Percentiles rank a stretch among this genome's conserved stretches.
Conservation (phyloP, 768 basidiomycete genomes). For the Hygrocybe coccinea region DNA sequence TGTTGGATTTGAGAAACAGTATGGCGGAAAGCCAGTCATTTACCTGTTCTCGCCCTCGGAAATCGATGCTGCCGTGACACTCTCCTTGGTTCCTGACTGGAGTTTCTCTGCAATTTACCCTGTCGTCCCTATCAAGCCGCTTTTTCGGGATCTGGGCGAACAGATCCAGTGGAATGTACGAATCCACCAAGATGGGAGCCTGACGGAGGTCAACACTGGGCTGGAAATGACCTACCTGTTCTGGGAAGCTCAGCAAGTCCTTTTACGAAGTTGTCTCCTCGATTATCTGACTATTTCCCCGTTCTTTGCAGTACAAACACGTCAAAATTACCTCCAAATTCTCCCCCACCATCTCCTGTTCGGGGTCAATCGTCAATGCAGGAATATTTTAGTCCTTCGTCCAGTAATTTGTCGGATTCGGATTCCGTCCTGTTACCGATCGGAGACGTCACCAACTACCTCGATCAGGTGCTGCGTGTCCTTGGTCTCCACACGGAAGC, state of each 20-base stretch:
- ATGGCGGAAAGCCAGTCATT: conserved; percentile 31
- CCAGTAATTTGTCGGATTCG: conserved; percentile 18
- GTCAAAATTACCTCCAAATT: not conserved
- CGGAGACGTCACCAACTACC: conserved; percentile 29
- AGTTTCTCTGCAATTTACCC: conserved; percentile 35
- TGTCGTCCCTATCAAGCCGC: conserved; percentile 20
- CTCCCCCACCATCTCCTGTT: not conserved
- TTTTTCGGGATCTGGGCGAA: not conserved
- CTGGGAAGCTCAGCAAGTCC: conserved; percentile 36
- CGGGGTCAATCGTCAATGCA: not conserved
- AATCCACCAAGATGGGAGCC: conserved; percentile 24
- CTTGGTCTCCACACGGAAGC: conserved; percentile 41
- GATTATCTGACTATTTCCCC: not conserved
- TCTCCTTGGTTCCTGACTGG: conserved; percentile 32
- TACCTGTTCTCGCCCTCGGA: conserved; percentile 33
- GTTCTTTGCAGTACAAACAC: too few relatives aligned
- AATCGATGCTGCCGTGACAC: conserved; percentile 22
- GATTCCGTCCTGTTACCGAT: conserved; percentile 31
- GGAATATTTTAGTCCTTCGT: conserved; percentile 8
- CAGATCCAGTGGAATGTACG: conserved; percentile 34
- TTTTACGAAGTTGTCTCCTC: not conserved
- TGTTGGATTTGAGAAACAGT: too few relatives aligned
- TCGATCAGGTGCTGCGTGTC: conserved; percentile 28
- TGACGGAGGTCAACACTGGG: conserved; percentile 27
- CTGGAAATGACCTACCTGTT: conserved; percentile 33